Conservation (phyloP, 306 rosid genomes). For the Medicago ruthenica region DNA sequence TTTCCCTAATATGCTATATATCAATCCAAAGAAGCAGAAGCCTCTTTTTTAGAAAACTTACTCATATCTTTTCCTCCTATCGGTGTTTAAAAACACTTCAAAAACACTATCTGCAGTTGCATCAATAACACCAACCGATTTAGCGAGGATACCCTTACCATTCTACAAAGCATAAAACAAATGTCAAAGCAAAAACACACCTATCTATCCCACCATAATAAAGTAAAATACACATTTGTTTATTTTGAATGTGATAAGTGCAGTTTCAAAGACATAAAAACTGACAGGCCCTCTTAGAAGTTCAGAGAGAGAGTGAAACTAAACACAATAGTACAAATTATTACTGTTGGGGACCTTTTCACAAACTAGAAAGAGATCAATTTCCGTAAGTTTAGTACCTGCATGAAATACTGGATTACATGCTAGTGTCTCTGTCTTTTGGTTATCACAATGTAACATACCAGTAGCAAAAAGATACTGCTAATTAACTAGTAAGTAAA, state of each 20-base stretch:
- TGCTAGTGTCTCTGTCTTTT: no score
- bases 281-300: not conserved
- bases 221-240: not conserved
- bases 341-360: not conserved
- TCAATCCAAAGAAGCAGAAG: slow-evolving; percentile 3
- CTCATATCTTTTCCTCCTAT: slow-evolving; percentile 85
- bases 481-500: no score
- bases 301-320: not conserved
- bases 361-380: not conserved
- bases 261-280: slow-evolving; percentile 16
- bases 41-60: slow-evolving; percentile 48
- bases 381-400: not conserved
- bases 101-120: slow-evolving; percentile 81
- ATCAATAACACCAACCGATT: slow-evolving; percentile 85
- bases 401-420: no score
- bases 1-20: not conserved
- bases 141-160: slow-evolving; percentile 81
- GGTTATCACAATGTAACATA: no score
- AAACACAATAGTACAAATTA: not conserved
- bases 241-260: slow-evolving; percentile 17
- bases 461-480: no score
- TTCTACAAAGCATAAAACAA: slow-evolving; percentile 57
- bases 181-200: slow-evolving; percentile 33
- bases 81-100: slow-evolving; percentile 75
- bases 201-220: not conserved